These are phyloP conservation scores for Saturnispora dispora DNA, from an alignment of 805 yeast genomes.

Conservation along the genomic window DNA sequence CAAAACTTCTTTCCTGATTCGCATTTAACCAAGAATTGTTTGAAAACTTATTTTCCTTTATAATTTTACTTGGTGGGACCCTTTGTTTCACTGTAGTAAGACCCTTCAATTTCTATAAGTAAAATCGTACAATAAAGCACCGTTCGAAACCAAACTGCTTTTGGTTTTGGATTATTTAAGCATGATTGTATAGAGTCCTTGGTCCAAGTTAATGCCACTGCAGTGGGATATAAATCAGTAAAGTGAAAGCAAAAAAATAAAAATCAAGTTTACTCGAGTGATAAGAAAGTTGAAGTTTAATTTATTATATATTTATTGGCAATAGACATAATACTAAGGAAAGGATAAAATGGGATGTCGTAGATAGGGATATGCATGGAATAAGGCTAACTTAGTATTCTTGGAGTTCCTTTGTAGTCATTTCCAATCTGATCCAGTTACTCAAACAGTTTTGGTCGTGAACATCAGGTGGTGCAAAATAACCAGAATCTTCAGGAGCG, in stretches of 20 bases:
- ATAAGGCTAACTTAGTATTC: constrained; percentile 16
- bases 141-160: no score
- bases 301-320: neutral
- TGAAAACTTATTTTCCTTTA: no score
- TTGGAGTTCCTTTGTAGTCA: constrained; percentile 28
- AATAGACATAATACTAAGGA: neutral
- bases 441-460: constrained; percentile 28
- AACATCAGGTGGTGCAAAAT: constrained; percentile 28
- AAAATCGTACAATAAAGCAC: no score
- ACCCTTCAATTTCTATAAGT: no score
- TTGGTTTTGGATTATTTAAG: no score
- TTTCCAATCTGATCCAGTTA: constrained; percentile 30
- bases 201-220: no score
- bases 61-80: no score
- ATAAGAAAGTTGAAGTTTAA: neutral
- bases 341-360: neutral
- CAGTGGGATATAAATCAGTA: neutral
- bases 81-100: no score
- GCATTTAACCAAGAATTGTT: no score
- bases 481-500: constrained; percentile 27
- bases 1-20: no score
- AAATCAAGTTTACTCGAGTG: neutral
- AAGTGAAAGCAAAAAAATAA: neutral
- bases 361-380: neutral
- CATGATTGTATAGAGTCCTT: no score